These are phyloP conservation scores for Zygosaccharomyces pseudobailii DNA, from an alignment of 1,139 yeast genomes.

Conservation along the genomic window DNA sequence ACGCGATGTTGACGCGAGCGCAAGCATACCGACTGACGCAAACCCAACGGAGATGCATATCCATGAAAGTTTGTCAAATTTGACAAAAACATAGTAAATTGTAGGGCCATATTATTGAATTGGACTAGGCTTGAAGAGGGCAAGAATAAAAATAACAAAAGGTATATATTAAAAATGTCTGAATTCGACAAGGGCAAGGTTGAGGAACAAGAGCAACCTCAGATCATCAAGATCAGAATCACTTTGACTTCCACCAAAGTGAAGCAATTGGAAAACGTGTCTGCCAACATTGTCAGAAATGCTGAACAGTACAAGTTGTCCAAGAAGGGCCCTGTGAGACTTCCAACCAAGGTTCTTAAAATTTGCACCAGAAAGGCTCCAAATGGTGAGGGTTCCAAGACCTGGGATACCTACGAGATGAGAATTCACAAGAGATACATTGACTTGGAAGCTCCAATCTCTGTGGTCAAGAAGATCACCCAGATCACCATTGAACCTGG, in stretches of 20 bases:
- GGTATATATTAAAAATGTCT: slow-evolving; percentile 56
- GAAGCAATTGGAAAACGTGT: slow-evolving; percentile 93
- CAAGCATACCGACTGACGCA: neutral
- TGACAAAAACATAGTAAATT: neutral
- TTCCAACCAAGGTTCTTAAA: slow-evolving; percentile 98
- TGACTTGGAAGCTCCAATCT: slow-evolving; percentile 97
- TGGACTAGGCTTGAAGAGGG: neutral
- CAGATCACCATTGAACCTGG: slow-evolving; percentile 86
- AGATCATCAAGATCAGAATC: slow-evolving; percentile 97
- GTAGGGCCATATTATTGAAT: neutral
- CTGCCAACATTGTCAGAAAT: slow-evolving; percentile 82
- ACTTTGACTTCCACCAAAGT: slow-evolving; percentile 99
- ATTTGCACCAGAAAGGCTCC: slow-evolving; percentile 99
- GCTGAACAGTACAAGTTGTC: slow-evolving; percentile 78
- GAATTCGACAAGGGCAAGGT: slow-evolving; percentile 80
- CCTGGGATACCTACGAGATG: slow-evolving; percentile 99
- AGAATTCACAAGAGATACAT: slow-evolving; percentile 99
- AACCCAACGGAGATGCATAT: neutral
- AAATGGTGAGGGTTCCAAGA: slow-evolving; percentile 99
- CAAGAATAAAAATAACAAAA: slow-evolving; percentile 29
- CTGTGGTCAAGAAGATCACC: slow-evolving; percentile 91
- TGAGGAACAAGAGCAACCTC: slow-evolving; percentile 76
- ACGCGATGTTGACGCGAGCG: no score
- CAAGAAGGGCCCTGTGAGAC: slow-evolving; percentile 98
- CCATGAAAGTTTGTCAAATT: neutral